Evolutionary conservation across 139 green algal genomes (phyloP), one percentile per base, ranked within the genome.

Genomic region (Chlamydomonas sphaeroides): DNA sequence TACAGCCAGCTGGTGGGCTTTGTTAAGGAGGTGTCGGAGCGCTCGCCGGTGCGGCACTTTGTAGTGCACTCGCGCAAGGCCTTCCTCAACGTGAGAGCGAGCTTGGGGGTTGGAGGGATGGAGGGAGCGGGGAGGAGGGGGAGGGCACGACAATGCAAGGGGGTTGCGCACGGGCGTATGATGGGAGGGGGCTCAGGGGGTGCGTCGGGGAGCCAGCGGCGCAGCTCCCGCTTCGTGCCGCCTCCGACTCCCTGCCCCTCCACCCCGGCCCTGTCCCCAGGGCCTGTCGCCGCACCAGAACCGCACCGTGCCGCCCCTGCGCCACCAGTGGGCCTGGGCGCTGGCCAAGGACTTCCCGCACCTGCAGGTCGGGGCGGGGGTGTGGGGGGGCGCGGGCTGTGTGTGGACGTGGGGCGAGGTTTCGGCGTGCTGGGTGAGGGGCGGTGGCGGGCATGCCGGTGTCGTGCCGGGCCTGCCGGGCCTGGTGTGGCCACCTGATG

Each of bases 41-140:
- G 84, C 28, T 92, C 91, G 21, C 65, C 80, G 10, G 89, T 95
- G 21, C 35, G 36, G 28, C 97, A 98, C 89, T 99, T 99, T 79
- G 91, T 98, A 71, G 89, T 99, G 14, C 97, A 99, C 83, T 90
- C 95, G 15, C 92, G 97, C 76, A 99, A 99, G 88, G 97, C 94
- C 83, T 89, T 98, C 35, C 94, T 99, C 10, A 93, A 94, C 25
- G 83, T 84, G 41, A 38, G 80, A 45, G 45, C 53, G 36, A 35
- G 45, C 48, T 2, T 2, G 69, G 42, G 42, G 30, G 66, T 38
- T 5, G 38, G 18, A 35, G 68, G 68, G 42, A n/a, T n/a, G 72
- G 36, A 35, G 45, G 69, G 17, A 6, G 69, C 28, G 42, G 30
- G 66, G 66, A 17, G 38, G 18, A 35, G 68, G 68, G 42, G 68